phyloP scores from a whole-genome alignment of 2,329 filamentous ascomycete species.

The Ophiostoma ulmi region DNA sequence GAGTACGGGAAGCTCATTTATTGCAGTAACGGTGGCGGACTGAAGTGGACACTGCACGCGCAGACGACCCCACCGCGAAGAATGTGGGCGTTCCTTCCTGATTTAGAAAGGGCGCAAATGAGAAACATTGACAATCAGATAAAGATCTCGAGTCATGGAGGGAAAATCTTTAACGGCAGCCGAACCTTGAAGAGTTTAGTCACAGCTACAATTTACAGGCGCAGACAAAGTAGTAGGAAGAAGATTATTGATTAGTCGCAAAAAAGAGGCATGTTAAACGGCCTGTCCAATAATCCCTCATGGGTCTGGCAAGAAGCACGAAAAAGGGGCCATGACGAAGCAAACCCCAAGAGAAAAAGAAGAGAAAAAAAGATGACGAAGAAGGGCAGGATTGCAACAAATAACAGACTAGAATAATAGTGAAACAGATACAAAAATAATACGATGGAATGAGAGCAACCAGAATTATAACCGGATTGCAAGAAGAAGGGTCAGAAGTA shows the following conservation, averaged over 20 bases:
- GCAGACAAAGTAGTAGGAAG: background rate
- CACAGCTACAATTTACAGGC: background rate
- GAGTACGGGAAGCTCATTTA: constrained; percentile 14
- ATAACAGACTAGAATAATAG: background rate
- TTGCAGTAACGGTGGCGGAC: constrained; percentile 16
- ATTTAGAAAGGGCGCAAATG: background rate
- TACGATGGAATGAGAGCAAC: background rate
- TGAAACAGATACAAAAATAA: background rate
- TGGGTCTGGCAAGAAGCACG: background rate
- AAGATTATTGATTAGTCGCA: background rate
- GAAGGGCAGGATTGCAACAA: background rate
- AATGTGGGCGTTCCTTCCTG: constrained; percentile 12
- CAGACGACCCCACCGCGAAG: constrained; percentile 12
- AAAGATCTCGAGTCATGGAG: constrained; percentile 12
- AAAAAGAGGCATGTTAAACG: background rate
- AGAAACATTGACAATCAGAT: background rate
- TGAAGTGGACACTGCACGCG: constrained; percentile 10
- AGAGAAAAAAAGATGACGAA: background rate
- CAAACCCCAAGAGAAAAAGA: background rate
- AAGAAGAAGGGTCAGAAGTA: background rate
- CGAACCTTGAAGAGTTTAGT: background rate
- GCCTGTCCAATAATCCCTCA: background rate
- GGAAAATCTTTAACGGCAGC: background rate
- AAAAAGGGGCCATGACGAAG: background rate
- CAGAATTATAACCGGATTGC: background rate